Evolutionary conservation across 305 asterid species (phyloP).

Genomic region (Fraxinus greggii): DNA sequence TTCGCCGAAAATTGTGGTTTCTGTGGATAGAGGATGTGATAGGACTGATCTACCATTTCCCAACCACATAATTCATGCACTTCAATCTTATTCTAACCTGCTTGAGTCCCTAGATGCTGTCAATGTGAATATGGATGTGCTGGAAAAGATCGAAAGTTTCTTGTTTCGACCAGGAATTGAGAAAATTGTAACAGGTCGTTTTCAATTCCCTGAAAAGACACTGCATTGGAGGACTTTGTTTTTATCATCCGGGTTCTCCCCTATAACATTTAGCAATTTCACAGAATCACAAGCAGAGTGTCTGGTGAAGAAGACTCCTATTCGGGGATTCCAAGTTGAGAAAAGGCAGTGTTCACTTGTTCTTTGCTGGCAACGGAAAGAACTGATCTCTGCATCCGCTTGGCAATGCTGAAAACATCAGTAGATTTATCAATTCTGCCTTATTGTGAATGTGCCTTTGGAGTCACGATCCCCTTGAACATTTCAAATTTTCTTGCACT

Average conservation of each 20-base stretch:
- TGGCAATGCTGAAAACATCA: constrained; percentile 69
- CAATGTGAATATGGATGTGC: constrained; percentile 68
- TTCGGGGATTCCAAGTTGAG: constrained; percentile 83
- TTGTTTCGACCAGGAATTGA: constrained; percentile 77
- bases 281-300: constrained; percentile 92
- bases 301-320: constrained; percentile 77
- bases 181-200: constrained; percentile 51
- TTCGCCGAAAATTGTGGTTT: constrained; percentile 77
- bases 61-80: constrained; percentile 72
- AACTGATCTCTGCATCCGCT: constrained; percentile 88
- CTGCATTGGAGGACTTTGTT: constrained; percentile 88
- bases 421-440: constrained; percentile 19
- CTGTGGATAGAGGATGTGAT: constrained; percentile 81
- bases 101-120: constrained; percentile 90
- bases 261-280: constrained; percentile 72
- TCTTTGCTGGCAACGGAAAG: constrained; percentile 92
- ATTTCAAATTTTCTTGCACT: constrained; percentile 37
- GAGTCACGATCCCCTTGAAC: constrained; percentile 24
- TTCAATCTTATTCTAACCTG: constrained; percentile 70
- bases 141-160: constrained; percentile 86
- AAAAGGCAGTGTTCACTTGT: constrained; percentile 84
- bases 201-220: constrained; percentile 59
- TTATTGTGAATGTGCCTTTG: constrained; percentile 34
- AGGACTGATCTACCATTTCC: constrained; percentile 82
- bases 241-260: constrained; percentile 78